Conservation (phyloP, 345 rosid genomes). For the Ailanthus altissimus region DNA sequence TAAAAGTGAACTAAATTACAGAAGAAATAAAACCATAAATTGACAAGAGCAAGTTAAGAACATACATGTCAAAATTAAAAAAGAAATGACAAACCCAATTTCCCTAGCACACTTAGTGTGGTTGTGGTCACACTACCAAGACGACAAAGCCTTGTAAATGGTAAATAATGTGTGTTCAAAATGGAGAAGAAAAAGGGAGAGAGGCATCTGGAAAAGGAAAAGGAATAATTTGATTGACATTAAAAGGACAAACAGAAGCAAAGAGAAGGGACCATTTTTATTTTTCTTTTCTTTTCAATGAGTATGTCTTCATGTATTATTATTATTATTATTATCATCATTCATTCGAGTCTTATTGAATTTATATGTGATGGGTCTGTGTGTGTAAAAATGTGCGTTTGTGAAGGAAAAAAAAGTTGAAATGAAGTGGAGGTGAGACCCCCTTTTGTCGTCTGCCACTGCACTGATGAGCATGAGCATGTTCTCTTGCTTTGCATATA, state of each 20-base stretch:
- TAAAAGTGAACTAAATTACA: background rate
- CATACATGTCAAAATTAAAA: background rate
- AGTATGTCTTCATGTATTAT: background rate
- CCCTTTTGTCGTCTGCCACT: conserved; percentile 11
- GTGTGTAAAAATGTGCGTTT: background rate
- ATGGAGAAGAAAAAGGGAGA: background rate
- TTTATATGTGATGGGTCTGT: background rate
- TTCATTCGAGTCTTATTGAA: background rate
- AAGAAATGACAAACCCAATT: background rate
- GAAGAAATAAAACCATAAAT: background rate
- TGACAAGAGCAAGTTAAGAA: background rate
- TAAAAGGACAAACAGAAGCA: conserved; percentile 24
- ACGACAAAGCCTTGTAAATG: conserved; percentile 5
- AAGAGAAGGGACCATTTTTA: conserved; percentile 27
- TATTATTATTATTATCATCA: background rate
- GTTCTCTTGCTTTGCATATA: background rate
- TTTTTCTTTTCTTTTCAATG: background rate
- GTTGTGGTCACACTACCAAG: conserved; percentile 26
- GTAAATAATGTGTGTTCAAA: conserved; percentile 3
- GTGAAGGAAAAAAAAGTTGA: background rate
- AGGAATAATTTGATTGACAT: conserved; percentile 30
- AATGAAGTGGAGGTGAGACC: background rate
- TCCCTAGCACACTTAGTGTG: background rate
- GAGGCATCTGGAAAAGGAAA: conserved; percentile 30
- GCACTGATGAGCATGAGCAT: background rate